phyloP scores from a whole-genome alignment of 176 grass and related monocot species.

The Pontederia crassipes region DNA sequence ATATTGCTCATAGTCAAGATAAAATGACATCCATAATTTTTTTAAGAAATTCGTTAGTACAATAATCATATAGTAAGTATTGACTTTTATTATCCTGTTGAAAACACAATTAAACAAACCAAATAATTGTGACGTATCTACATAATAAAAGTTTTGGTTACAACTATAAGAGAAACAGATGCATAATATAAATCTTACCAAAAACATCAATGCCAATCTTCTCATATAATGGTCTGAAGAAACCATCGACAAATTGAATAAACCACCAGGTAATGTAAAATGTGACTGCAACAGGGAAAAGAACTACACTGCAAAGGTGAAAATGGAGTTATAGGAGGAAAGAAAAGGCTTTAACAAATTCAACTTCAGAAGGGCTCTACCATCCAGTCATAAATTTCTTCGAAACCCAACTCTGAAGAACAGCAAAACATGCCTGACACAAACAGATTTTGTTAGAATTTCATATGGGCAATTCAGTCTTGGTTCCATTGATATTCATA shows the following conservation, averaged over 20 bases:
- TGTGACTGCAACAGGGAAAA: slow-evolving; percentile 93
- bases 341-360: background rate
- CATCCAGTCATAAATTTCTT: slow-evolving; percentile 99
- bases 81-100: too few species aligned
- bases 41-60: too few species aligned
- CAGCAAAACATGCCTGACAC: slow-evolving; percentile 81
- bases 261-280: slow-evolving; percentile 99
- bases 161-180: too few species aligned
- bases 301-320: slow-evolving; percentile 67
- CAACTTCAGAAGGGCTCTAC: slow-evolving; percentile 33
- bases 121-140: too few species aligned
- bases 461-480: background rate
- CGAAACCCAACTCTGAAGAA: slow-evolving; percentile 99
- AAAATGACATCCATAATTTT: too few species aligned
- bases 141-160: too few species aligned
- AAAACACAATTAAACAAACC: too few species aligned
- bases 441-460: background rate
- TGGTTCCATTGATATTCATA: background rate
- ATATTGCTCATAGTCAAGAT: too few species aligned
- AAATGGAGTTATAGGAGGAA: background rate
- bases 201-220: slow-evolving; percentile 84
- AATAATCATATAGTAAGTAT: too few species aligned
- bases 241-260: slow-evolving; percentile 97
- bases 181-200: slow-evolving; percentile 34
- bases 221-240: slow-evolving; percentile 96